phyloP scores from a whole-genome alignment of 139 green algal species.

The Gonium pectorale region DNA sequence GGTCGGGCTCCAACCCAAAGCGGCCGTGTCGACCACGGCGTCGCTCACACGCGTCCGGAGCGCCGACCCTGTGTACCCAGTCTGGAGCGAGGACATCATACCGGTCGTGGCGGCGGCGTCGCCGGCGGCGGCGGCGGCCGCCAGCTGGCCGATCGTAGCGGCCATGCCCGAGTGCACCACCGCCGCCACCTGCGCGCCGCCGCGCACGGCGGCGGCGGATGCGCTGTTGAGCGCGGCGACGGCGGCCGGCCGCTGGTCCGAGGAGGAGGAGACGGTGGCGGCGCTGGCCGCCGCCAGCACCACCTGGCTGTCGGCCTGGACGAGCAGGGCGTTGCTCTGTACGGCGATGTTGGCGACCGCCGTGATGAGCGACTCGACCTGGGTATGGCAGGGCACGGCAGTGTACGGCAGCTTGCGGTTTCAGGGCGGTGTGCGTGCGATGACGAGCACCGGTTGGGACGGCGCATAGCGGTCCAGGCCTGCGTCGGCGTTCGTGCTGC shows the following conservation, averaged over 20 bases:
- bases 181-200: constrained; percentile 7
- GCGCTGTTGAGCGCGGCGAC: background rate
- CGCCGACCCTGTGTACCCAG: background rate
- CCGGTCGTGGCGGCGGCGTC: background rate
- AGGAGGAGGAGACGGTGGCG: too few relatives aligned
- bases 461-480: too few relatives aligned
- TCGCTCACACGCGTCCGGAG: background rate
- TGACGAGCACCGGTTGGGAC: too few relatives aligned
- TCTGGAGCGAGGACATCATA: background rate
- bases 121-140: background rate
- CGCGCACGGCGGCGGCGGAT: background rate
- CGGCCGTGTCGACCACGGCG: background rate
- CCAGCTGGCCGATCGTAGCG: background rate
- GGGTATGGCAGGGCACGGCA: too few relatives aligned
- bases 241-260: background rate
- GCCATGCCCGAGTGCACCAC: background rate
- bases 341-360: too few relatives aligned
- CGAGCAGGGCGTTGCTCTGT: too few relatives aligned
- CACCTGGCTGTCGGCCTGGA: too few relatives aligned
- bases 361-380: too few relatives aligned
- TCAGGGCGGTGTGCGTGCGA: too few relatives aligned
- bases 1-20: background rate
- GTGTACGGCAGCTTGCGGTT: too few relatives aligned
- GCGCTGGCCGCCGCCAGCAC: too few relatives aligned
- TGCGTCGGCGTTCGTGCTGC: too few relatives aligned